These are phyloP conservation scores for Xylaria sp. DNA, from an alignment of 2,329 filamentous ascomycete species.

Conservation along the genomic window DNA sequence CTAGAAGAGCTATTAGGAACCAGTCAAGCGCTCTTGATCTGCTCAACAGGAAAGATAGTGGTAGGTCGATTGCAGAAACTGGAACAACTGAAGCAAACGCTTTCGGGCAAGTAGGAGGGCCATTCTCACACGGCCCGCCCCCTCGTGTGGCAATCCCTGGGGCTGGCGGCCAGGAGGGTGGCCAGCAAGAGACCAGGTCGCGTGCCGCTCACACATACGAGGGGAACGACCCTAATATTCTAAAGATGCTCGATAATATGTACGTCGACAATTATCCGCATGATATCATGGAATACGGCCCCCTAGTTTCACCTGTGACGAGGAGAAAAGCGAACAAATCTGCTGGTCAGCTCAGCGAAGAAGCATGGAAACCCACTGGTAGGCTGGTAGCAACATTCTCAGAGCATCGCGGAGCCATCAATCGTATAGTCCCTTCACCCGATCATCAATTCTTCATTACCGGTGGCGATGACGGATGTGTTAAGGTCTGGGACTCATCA, in stretches of 20 bases:
- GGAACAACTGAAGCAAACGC: conserved; percentile 69
- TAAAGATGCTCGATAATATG: conserved; percentile 83
- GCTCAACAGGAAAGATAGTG: conserved; percentile 68
- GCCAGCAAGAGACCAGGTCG: conserved; percentile 57
- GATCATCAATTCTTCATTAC: conserved; percentile 97
- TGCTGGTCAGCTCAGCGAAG: conserved; percentile 63
- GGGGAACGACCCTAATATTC: conserved; percentile 77
- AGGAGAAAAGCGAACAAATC: conserved; percentile 62
- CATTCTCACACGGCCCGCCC: conserved; percentile 57
- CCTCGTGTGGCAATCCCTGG: conserved; percentile 51
- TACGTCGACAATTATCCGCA: conserved; percentile 78
- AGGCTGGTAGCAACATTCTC: conserved; percentile 87
- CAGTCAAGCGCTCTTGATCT: conserved; percentile 70
- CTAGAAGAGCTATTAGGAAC: conserved; percentile 62
- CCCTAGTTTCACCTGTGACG: conserved; percentile 77
- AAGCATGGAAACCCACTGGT: conserved; percentile 85
- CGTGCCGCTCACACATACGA: conserved; percentile 83
- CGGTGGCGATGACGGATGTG: conserved; percentile 87
- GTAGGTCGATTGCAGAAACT: conserved; percentile 68
- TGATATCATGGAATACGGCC: conserved; percentile 78
- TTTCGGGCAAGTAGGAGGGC: conserved; percentile 69
- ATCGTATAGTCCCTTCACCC: conserved; percentile 82
- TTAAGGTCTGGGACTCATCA: conserved; percentile 93
- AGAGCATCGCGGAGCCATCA: conserved; percentile 86
- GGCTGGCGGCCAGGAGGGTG: conserved; percentile 47